Conservation (phyloP, 352 stramenopile genomes). For the Globisporangium echinulatum region DNA sequence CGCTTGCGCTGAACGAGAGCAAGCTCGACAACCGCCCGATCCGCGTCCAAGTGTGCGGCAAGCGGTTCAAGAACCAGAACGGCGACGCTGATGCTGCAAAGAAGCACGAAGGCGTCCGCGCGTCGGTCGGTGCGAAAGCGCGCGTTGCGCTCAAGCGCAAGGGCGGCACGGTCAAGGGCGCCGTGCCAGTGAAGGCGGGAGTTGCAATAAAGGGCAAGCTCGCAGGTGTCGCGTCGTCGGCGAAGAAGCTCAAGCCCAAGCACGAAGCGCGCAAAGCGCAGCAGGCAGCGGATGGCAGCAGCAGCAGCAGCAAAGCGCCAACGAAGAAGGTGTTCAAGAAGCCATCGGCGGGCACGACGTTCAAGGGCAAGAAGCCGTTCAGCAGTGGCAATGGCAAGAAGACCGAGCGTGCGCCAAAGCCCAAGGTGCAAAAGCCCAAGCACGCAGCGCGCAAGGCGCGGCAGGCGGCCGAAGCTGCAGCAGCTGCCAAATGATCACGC, state of each 20-base stretch:
- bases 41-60: slow-evolving; percentile 74
- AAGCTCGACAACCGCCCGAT: slow-evolving; percentile 71
- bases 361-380: slow-evolving; percentile 19
- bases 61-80: slow-evolving; percentile 79
- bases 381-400: slow-evolving; percentile 15
- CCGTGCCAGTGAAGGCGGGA: neutral
- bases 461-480: slow-evolving; percentile 37
- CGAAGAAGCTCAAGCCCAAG: slow-evolving; percentile 58
- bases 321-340: slow-evolving; percentile 15
- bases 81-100: slow-evolving; percentile 33
- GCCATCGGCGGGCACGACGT: neutral
- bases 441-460: slow-evolving; percentile 59
- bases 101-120: slow-evolving; percentile 55
- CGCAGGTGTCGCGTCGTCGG: slow-evolving; percentile 10
- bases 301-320: neutral
- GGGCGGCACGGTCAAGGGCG: neutral
- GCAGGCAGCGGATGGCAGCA: slow-evolving; percentile 14
- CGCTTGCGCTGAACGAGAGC: slow-evolving; percentile 50
- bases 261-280: slow-evolving; percentile 43
- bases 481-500: slow-evolving; percentile 16
- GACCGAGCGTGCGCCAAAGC: slow-evolving; percentile 13
- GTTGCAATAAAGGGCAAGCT: slow-evolving; percentile 20
- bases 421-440: slow-evolving; percentile 65
- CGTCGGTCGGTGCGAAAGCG: slow-evolving; percentile 40
- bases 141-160: slow-evolving; percentile 64